Percentiles rank a stretch among this genome's conserved stretches.
phyloP scores from a whole-genome alignment of 208 protist genomes.

The Acanthamoeba rhysodes region DNA sequence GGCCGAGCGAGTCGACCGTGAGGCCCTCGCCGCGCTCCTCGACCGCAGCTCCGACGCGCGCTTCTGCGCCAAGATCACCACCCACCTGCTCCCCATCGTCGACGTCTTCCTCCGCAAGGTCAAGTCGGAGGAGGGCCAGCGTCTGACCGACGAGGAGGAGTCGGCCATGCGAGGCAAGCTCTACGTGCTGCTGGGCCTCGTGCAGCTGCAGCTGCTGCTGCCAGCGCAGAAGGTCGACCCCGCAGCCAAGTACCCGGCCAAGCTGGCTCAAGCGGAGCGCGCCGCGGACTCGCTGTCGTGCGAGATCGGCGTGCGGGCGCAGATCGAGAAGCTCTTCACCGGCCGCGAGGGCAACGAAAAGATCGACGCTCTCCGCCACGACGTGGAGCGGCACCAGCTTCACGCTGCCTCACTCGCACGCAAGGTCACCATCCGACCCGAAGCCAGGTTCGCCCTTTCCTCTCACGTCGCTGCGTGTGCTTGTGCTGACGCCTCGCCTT shows the following conservation, averaged over 20 bases:
- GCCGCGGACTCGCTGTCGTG: not conserved
- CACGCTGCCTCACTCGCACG: not conserved
- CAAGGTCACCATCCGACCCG: slow-evolving; percentile 62
- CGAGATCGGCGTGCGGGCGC: slow-evolving; percentile 1
- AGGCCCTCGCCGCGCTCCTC: not conserved
- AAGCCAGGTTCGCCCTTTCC: not conserved
- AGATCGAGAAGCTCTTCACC: slow-evolving; percentile 74
- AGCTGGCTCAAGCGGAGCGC: slow-evolving; percentile 29
- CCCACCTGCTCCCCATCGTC: slow-evolving; percentile 29
- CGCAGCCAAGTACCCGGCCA: slow-evolving; percentile 55
- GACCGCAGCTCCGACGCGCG: slow-evolving; percentile 47
- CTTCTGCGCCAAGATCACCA: slow-evolving; percentile 19
- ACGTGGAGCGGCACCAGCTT: not conserved
- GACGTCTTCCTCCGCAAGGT: slow-evolving; percentile 52
- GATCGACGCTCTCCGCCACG: slow-evolving; percentile 1
- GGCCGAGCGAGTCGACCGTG: not conserved
- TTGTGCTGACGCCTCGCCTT: not conserved
- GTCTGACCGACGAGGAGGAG: slow-evolving; percentile 15
- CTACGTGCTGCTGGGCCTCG: slow-evolving; percentile 45
- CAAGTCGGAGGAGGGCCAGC: not conserved
- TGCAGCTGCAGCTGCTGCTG: slow-evolving; percentile 50
- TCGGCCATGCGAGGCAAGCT: slow-evolving; percentile 9
- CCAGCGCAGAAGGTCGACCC: slow-evolving; percentile 65
- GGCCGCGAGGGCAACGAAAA: slow-evolving; percentile 12
- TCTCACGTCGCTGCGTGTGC: not conserved